phyloP scores from a whole-genome alignment of 176 grass and related monocot genomes.

The sorghum (Sorghum bicolor) region Sorghum_bicolor_NCBIv3 NC_012872.2:73582001-73582500 shows the following conservation, averaged over 20 bases:
- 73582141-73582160: conserved; percentile 47
- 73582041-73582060: conserved; percentile 46
- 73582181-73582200: conserved; percentile 59
- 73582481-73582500: conserved; percentile 46
- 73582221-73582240: conserved; percentile 38
- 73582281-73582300: conserved; percentile 13
- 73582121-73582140: conserved; percentile 48
- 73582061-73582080: conserved; percentile 84
- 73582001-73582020: conserved; percentile 56
- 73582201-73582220: conserved; percentile 42
- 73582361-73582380: conserved; percentile 40
- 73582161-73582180: conserved; percentile 39
- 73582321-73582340: conserved; percentile 35
- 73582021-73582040: conserved; percentile 81
- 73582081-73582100: conserved; percentile 53
- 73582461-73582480: conserved; percentile 40
- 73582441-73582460: conserved; percentile 57
- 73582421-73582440: conserved; percentile 57
- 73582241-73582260: conserved; percentile 33
- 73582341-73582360: conserved; percentile 59
- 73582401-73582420: conserved; percentile 51
- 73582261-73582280: conserved; percentile 17
- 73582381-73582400: conserved; percentile 39
- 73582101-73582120: conserved; percentile 57
- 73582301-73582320: conserved; percentile 22